Base-by-base conservation (phyloP, 148 eudicot species). In the Chenopodium quinoa region DNA sequence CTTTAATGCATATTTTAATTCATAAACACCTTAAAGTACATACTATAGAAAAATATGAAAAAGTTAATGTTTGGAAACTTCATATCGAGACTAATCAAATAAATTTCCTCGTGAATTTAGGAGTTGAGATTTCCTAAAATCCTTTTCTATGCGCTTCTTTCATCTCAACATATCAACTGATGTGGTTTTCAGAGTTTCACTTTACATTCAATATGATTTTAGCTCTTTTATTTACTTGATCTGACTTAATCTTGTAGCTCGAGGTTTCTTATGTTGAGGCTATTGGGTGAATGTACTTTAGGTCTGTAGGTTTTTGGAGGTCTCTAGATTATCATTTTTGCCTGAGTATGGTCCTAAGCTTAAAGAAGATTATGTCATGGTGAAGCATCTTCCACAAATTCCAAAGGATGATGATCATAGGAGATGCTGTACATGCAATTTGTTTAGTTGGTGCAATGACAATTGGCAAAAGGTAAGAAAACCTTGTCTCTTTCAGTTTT, bases 251-350 rank as follows among this genome's bases (percentile, higher is more conserved):
- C 68, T 77, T 71, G 70, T 20, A 47, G 40, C 65, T 25, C 63
- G 83, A 65, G 9, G 32, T 58, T 78, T 83, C 72, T 83, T 66
- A 80, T 56, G 40, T 75, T 69, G n/a, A 29, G 52, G 63, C 60
- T 44, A 54, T 76, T 37, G 50, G 50, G 75, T 62, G 63, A 60
- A 79, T 86, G 34, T 78, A 2, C 56, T 86, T 81, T 68, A 96
- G 99, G 99, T 96, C 23, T 96, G 99, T 88, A 93, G 87, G 86
- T 96, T 96, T 87, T 88, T 96, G 90, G 97, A 93, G 87, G 99
- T 92, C 80, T 96, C 99, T 13, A 96, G 83, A 80, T 81, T 96
- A 88, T 96, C 98, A 46, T 96, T 96, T 91, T 89, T 92, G 37
- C 95, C 97, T 19, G 99, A 96, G 84, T 96, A 96, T 86, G 99